Evolutionary conservation across 371 early-diverging fungal species (phyloP).

Genomic region (Smittium culicis): DNA sequence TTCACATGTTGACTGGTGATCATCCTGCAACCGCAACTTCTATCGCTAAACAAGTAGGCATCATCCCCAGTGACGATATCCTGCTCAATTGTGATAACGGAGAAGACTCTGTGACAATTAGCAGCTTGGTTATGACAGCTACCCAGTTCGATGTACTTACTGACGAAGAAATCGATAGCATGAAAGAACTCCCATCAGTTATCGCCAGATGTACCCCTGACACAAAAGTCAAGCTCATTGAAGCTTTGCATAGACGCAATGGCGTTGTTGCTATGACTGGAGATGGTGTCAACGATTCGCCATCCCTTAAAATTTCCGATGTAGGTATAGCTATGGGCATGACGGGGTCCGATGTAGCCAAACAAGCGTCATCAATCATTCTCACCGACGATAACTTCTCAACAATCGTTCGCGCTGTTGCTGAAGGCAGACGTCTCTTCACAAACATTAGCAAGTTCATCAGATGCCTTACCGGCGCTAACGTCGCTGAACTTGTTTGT

Average conservation of each 20-base stretch:
- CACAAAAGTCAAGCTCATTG: conserved; percentile 92
- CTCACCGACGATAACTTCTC: conserved; percentile 56
- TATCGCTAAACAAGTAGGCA: conserved; percentile 81
- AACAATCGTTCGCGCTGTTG: conserved; percentile 53
- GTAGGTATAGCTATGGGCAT: conserved; percentile 87
- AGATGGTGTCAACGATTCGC: conserved; percentile 98
- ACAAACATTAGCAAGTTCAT: conserved; percentile 87
- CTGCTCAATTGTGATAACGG: background rate
- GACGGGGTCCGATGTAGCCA: conserved; percentile 57
- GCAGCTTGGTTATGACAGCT: conserved; percentile 63
- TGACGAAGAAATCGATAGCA: conserved; percentile 59
- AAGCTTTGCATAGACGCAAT: conserved; percentile 73
- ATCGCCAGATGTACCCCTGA: conserved; percentile 93
- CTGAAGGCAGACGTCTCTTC: conserved; percentile 67
- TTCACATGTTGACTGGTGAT: conserved; percentile 93
- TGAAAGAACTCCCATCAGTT: conserved; percentile 70
- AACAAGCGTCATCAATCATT: conserved; percentile 60
- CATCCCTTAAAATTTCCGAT: conserved; percentile 88
- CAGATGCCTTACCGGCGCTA: conserved; percentile 76
- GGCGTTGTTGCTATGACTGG: conserved; percentile 95
- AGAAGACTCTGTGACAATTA: conserved; percentile 17
- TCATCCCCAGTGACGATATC: conserved; percentile 39
- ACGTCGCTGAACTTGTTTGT: conserved; percentile 55
- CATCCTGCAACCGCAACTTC: conserved; percentile 86
- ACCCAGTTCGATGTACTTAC: conserved; percentile 66